Evolutionary conservation across 352 stramenopile genomes (phyloP).

Genomic region (Globisporangium irregulare): DNA sequence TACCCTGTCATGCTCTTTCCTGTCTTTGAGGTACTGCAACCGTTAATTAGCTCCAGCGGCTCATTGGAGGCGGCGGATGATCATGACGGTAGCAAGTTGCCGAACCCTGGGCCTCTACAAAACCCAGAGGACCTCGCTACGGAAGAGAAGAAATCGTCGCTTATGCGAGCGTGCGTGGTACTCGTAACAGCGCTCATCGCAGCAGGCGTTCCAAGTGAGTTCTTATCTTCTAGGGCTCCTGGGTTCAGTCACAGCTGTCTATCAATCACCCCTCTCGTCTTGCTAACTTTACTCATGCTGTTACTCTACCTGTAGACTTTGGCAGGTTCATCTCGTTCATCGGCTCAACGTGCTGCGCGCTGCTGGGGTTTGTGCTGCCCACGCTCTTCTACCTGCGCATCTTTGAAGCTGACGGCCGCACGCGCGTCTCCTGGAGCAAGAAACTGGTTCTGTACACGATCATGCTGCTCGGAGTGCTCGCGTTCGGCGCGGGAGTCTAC

Average conservation of each 20-base stretch:
- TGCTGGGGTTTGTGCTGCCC: slow-evolving; percentile 89
- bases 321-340: slow-evolving; percentile 91
- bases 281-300: neutral
- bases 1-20: slow-evolving; percentile 94
- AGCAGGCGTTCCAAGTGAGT: slow-evolving; percentile 63
- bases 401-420: slow-evolving; percentile 37
- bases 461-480: slow-evolving; percentile 32
- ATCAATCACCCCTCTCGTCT: neutral
- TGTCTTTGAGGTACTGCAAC: slow-evolving; percentile 77
- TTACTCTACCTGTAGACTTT: slow-evolving; percentile 62
- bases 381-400: slow-evolving; percentile 82
- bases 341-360: slow-evolving; percentile 85
- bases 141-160: slow-evolving; percentile 26
- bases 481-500: slow-evolving; percentile 34
- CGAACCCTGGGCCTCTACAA: neutral
- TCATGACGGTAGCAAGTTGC: neutral
- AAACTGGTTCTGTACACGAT: slow-evolving; percentile 35
- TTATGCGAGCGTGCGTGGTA: slow-evolving; percentile 64
- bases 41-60: slow-evolving; percentile 25
- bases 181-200: slow-evolving; percentile 76
- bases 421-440: slow-evolving; percentile 20
- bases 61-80: slow-evolving; percentile 5
- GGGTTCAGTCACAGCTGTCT: neutral
- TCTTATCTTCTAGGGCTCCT: neutral
- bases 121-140: neutral